Evolutionary conservation across 805 yeast species (phyloP), one percentile per base, ranked within the genome.

Genomic region (Saturnispora galanensis): DNA sequence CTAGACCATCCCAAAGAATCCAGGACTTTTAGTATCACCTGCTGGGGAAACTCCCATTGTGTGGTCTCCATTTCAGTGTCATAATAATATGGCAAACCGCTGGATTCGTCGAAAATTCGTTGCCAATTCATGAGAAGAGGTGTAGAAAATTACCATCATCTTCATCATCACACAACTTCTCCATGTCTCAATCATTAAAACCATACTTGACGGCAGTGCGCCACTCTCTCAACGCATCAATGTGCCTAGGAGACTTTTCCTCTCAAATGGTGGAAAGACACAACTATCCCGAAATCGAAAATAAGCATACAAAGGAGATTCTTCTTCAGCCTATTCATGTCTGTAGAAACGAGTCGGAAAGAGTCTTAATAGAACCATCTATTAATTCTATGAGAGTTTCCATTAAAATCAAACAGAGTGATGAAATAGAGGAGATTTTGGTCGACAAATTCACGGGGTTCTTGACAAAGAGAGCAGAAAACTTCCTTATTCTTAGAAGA

Each of bases 221-320:
- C 63, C 77, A 83, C 46, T 87, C 97, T 28, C 74, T 93, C 54
- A 86, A 94, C 26, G 97, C 96, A 9, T 95, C 97, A 6, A 71
- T 93, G 35, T 86, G 96, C 56, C 71, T 93, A 51, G 90, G 87
- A 60, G 89, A 89, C 67, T 93, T 93, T 62, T 83, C 97, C 30
- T 93, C 97, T 8, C 96, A 90, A 65, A 74, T 84, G 46, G 96
- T 84, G 16, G 98, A 93, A 68, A 84, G 98, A 65, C 98, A 93
- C 71, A 93, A 90, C 67, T 77, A 90, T 53, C 98, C 98, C 4
- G 98, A 93, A 63, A 83, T 93, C 42, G 98, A 93, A 64, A 89
- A 84, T 32, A 72, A 70, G 54, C 82, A 84, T 58, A 79, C 93
- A 48, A 81, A 83, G 11, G 96, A 88, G 63, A 81, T 89, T 45